phyloP scores from a whole-genome alignment of 2,329 filamentous ascomycete genomes.

The Emergomyces africanus region DNA sequence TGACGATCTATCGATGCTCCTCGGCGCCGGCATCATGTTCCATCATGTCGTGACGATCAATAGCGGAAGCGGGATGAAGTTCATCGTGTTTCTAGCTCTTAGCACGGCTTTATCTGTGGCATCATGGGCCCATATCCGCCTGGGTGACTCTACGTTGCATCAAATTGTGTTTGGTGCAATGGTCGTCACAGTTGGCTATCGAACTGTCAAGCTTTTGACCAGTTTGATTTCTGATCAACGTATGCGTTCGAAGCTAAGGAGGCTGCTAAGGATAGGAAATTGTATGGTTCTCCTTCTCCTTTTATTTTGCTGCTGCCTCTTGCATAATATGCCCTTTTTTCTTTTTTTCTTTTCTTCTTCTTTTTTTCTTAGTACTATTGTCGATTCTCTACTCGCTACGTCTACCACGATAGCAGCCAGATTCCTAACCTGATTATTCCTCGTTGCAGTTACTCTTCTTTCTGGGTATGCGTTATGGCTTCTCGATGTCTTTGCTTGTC shows the following conservation, averaged over 20 bases:
- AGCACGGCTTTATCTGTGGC: constrained; percentile 1
- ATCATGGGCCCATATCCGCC: constrained; percentile 7
- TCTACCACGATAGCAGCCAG: background rate
- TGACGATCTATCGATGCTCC: constrained; percentile 9
- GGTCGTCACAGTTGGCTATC: constrained; percentile 6
- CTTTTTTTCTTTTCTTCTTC: no score
- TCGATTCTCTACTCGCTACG: no score
- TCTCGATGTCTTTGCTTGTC: constrained; percentile 15
- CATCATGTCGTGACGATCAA: constrained; percentile 9
- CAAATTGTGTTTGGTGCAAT: constrained; percentile 8
- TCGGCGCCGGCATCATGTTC: constrained; percentile 8
- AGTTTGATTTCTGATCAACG: constrained; percentile 1
- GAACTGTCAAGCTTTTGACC: constrained; percentile 3
- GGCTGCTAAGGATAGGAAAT: constrained; percentile 1
- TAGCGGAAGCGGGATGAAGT: background rate
- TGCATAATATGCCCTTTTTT: no score
- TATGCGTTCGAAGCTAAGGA: constrained; percentile 5
- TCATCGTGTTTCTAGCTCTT: constrained; percentile 4
- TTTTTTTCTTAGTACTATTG: no score
- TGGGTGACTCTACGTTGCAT: constrained; percentile 6
- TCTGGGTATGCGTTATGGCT: constrained; percentile 12
- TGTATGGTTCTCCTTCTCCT: background rate
- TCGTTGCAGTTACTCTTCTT: constrained; percentile 4
- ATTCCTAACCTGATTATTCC: background rate
- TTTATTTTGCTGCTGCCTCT: background rate